Evolutionary conservation across 2,329 filamentous ascomycete genomes (phyloP), one percentile per base, ranked within the genome.

Genomic region (Fusarium sp.): DNA sequence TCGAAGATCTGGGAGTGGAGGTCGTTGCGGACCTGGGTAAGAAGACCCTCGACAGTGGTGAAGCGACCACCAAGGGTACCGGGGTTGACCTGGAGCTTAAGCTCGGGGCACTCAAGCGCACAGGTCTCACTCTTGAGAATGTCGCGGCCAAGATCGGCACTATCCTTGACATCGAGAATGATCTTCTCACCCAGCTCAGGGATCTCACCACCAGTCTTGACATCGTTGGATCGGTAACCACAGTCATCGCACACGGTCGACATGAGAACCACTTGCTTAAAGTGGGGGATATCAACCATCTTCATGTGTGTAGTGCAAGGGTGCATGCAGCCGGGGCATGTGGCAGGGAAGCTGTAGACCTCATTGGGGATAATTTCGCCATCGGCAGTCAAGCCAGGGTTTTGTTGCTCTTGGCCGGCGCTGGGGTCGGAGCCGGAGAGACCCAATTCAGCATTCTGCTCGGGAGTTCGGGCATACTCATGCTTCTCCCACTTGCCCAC

Each of bases 81-180:
- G 0, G 95, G 93, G 80, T 97, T 93, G 69, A 98, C 93, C 58
- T 90, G 88, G 10, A 99, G 89, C 72, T 90, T 88, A 16, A 98
- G 89, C 77, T 99, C 94, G 0, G 93, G 91, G 78, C 93, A 97
- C 75, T 90, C 88, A 65, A 99, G 85, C 11, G 89, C 90, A 77
- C 96, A 98, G 25, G 91, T 96, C 80, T 99, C 96, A 72, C 92
- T 93, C 84, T 99, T 99, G 75, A 99, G 90, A 65, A 99, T 97
- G 76, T 99, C 96, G 68, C 96, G 89, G 11, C 90, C 91, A 44
- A 99, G 86, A 79, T 99, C 96, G 63, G 89, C 86, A 31, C 83
- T 77, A 33, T 81, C 88, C 64, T 89, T 84, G 61, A 98, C 91
- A 58, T 85, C 83, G 25, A 99, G 85, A 0, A 87, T 93, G 73